These are phyloP conservation scores for Achaetomium macrosporum DNA, from an alignment of 2,329 filamentous ascomycete genomes.

Conservation along the genomic window DNA sequence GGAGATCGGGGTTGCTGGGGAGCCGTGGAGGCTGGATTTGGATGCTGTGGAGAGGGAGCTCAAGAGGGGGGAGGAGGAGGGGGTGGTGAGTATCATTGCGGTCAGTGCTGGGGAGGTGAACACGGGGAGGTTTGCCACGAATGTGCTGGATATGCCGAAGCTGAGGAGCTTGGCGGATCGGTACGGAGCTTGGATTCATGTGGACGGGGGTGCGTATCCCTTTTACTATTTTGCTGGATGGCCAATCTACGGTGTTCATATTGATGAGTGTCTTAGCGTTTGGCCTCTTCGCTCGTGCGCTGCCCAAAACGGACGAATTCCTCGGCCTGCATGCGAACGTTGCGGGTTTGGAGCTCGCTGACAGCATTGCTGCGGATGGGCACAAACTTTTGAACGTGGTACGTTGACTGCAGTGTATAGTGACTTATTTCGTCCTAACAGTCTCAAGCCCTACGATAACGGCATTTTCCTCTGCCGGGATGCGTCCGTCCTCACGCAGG, in stretches of 20 bases:
- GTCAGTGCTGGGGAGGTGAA: slow-evolving; percentile 90
- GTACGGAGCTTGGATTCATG: slow-evolving; percentile 79
- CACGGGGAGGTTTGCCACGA: slow-evolving; percentile 71
- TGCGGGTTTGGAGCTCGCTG: slow-evolving; percentile 69
- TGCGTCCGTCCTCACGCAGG: slow-evolving; percentile 48
- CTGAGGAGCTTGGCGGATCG: slow-evolving; percentile 65
- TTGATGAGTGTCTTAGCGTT: slow-evolving; percentile 52
- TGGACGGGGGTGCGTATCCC: slow-evolving; percentile 60
- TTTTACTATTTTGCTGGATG: neutral
- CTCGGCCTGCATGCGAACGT: slow-evolving; percentile 42
- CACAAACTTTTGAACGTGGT: slow-evolving; percentile 92
- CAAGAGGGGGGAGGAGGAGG: slow-evolving; percentile 38
- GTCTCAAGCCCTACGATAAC: slow-evolving; percentile 70
- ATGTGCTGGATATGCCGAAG: slow-evolving; percentile 49
- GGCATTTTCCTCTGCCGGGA: slow-evolving; percentile 80
- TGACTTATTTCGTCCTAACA: neutral
- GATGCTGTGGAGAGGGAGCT: slow-evolving; percentile 57
- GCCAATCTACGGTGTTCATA: neutral
- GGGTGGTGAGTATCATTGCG: slow-evolving; percentile 66
- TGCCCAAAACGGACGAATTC: slow-evolving; percentile 55
- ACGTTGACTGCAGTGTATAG: slow-evolving; percentile 29
- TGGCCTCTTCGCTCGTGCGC: slow-evolving; percentile 68
- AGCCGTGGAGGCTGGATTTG: slow-evolving; percentile 67
- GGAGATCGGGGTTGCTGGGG: slow-evolving; percentile 44
- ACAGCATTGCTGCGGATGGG: slow-evolving; percentile 79